Evolutionary conservation across 2,329 filamentous ascomycete species (phyloP).

Genomic region (Fusarium ambrosium): DNA sequence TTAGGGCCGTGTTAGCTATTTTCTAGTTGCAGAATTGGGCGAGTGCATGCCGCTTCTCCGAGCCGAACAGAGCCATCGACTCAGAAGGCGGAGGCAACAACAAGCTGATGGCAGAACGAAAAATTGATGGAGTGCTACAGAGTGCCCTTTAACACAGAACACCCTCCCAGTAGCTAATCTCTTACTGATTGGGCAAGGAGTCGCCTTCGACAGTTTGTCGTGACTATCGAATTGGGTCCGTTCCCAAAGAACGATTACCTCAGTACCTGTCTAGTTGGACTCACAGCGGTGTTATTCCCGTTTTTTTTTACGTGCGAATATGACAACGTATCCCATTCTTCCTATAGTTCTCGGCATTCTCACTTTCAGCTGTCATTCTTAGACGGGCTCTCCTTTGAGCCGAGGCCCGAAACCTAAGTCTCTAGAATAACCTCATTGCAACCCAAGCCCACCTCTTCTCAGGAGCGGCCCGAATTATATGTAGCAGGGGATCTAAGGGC

Average conservation of each 20-base stretch:
- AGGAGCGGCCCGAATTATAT: neutral
- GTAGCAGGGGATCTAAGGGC: neutral
- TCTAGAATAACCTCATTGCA: neutral
- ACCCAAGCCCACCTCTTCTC: neutral
- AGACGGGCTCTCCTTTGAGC: neutral
- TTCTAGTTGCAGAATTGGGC: neutral
- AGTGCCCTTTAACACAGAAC: no score
- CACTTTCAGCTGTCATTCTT: neutral
- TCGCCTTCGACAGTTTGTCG: neutral
- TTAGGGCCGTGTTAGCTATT: neutral
- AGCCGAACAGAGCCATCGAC: neutral
- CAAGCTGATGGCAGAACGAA: neutral
- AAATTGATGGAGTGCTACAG: no score
- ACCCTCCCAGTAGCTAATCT: neutral
- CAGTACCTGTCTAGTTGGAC: neutral
- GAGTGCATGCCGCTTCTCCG: neutral
- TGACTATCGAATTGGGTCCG: neutral
- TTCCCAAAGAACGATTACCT: neutral
- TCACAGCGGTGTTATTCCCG: neutral
- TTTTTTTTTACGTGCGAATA: neutral
- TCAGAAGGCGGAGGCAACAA: neutral
- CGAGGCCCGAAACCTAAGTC: neutral
- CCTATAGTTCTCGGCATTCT: neutral
- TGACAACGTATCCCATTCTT: neutral
- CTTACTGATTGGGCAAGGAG: neutral